Percentiles rank a stretch among this genome's conserved stretches.
Conservation (phyloP, 306 rosid species). For the Vigna reflexopilosa region DNA sequence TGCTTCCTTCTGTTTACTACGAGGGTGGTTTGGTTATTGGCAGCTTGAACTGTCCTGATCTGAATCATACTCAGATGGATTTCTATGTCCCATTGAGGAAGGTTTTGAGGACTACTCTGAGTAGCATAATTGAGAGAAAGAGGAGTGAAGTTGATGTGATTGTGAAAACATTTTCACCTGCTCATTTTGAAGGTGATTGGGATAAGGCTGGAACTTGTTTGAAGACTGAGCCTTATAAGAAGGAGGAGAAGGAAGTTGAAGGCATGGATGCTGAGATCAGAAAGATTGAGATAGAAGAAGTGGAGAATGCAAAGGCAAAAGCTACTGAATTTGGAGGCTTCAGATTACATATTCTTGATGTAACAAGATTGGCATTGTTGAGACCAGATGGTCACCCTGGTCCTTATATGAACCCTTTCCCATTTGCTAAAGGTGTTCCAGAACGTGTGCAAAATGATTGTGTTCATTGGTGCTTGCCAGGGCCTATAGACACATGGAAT, state of each 20-base stretch:
- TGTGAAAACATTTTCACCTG: constrained; percentile 74
- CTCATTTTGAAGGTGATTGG: constrained; percentile 94
- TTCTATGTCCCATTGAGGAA: constrained; percentile 71
- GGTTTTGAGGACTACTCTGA: constrained; percentile 60
- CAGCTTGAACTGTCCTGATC: constrained; percentile 63
- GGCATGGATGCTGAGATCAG: constrained; percentile 80
- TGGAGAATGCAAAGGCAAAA: constrained; percentile 58
- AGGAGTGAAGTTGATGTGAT: constrained; percentile 49
- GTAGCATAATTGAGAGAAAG: constrained; percentile 57
- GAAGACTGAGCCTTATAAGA: constrained; percentile 58
- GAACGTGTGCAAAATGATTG: constrained; percentile 79
- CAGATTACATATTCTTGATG: constrained; percentile 63
- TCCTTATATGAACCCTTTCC: constrained; percentile 71
- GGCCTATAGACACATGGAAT: constrained; percentile 87
- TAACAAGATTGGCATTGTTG: constrained; percentile 64
- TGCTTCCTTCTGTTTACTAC: constrained; percentile 71
- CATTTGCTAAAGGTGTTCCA: constrained; percentile 55
- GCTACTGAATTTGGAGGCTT: constrained; percentile 44
- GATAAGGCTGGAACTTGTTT: constrained; percentile 80
- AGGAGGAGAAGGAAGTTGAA: constrained; percentile 60
- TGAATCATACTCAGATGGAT: constrained; percentile 66
- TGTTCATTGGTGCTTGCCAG: constrained; percentile 90
- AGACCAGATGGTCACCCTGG: constrained; percentile 90
- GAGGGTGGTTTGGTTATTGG: constrained; percentile 68
- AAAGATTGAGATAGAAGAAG: constrained; percentile 67